Base-by-base conservation (phyloP, 495 filamentous ascomycete species). In the Usnea hakonensis region DNA sequence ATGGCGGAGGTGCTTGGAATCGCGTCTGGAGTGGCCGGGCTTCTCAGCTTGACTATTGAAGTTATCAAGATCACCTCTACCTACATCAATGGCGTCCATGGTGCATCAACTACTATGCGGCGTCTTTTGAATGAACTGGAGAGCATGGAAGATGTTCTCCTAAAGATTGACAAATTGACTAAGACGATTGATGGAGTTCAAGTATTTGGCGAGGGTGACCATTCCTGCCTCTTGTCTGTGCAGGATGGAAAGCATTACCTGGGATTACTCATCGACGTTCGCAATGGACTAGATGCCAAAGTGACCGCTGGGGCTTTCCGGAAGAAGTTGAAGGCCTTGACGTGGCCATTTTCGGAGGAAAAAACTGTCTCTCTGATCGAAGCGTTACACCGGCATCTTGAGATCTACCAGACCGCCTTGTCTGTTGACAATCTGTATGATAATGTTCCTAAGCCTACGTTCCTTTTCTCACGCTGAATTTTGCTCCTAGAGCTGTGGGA, bases 1-100 rank as follows among this genome's bases (percentile, higher is more conserved):
- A 59, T 59, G 57, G 57, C 41, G 23, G 57, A 59, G n/a, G n/a
- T n/a, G 14, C 38, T 59, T 44, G 41, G 23, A 19, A 48, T 59
- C 11, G 57, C 57, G 1, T 59, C 57, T 7, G 57, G 57, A 2
- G 33, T 59, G 28, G 41, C 57, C 21, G 30, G 37, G 8, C 37
- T 59, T 0, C 11, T 59, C 17, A 59, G 57, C 57, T 33, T 59
- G 41, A 59, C 57, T 17, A 59, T 60, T 32, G 43, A 60, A 21
- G 30, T 52, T 17, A 26, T 52, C 35, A 16, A 21, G 9, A 60
- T 60, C 44, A 60, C 43, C 58, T 50, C 36, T 4, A 33, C 52
- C 23, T 60, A 60, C 14, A 53, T 52, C 43, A 30, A 23, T 23
- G 41, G 30, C 11, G 40, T 59, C 16, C 30, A 43, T n/a, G 41